Conservation (phyloP, 352 stramenopile species). For the Pythium monospermum region DNA sequence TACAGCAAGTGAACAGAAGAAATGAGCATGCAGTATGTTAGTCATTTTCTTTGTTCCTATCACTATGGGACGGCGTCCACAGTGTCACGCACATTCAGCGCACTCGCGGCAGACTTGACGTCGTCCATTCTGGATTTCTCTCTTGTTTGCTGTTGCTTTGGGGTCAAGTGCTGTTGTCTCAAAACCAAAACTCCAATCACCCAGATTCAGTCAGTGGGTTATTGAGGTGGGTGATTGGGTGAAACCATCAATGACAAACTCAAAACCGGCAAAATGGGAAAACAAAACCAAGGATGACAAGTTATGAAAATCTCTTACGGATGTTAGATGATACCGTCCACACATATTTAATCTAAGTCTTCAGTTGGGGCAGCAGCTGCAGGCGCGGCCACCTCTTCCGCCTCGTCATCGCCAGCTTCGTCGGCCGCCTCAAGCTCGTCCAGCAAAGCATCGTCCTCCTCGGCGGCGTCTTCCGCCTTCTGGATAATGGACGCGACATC, state of each 20-base stretch:
- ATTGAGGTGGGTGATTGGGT: too few species aligned
- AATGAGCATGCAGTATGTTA: background rate
- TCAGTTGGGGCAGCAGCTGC: conserved; percentile 43
- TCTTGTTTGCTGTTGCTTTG: background rate
- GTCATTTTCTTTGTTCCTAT: background rate
- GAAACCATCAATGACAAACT: too few species aligned
- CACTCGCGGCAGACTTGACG: conserved; percentile 35
- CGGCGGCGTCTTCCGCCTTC: conserved; percentile 78
- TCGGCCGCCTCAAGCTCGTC: conserved; percentile 72
- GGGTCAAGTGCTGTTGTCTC: background rate
- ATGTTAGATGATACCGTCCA: too few species aligned
- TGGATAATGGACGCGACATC: conserved; percentile 77
- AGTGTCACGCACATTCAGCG: conserved; percentile 32
- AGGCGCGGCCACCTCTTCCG: conserved; percentile 20
- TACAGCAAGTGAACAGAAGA: background rate
- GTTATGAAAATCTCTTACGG: too few species aligned
- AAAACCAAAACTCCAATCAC: background rate
- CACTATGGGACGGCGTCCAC: background rate
- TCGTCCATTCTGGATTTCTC: conserved; percentile 27
- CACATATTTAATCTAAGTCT: conserved; percentile 89
- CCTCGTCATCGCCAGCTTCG: conserved; percentile 31
- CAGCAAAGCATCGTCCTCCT: conserved; percentile 75
- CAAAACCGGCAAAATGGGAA: too few species aligned
- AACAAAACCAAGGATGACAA: too few species aligned
- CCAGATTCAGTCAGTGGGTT: too few species aligned